These are phyloP conservation scores for Fusarium cyanostomum DNA, from an alignment of 2,329 filamentous ascomycete genomes.

Conservation along the genomic window DNA sequence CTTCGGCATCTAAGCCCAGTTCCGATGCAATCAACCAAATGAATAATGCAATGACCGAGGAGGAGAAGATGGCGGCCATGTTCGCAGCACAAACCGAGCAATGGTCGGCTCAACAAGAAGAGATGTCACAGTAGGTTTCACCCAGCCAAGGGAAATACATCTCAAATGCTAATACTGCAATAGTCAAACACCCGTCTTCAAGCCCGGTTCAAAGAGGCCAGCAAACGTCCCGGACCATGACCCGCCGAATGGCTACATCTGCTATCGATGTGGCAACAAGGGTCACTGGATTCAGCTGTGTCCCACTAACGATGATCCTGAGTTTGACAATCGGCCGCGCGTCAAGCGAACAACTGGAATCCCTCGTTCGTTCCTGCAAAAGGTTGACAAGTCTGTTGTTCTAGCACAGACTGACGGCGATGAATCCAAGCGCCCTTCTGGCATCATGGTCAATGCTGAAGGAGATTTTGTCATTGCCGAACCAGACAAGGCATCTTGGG, in stretches of 20 bases:
- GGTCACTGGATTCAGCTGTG: conserved; percentile 99
- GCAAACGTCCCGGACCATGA: conserved; percentile 89
- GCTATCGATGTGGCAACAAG: conserved; percentile 95
- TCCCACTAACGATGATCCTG: conserved; percentile 97
- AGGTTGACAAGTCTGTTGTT: conserved; percentile 88
- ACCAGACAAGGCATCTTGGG: conserved; percentile 95
- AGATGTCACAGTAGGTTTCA: conserved; percentile 79
- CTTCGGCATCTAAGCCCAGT: conserved; percentile 62
- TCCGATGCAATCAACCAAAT: conserved; percentile 71
- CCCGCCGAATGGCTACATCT: conserved; percentile 92
- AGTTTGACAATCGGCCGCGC: conserved; percentile 90
- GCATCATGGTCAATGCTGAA: conserved; percentile 97
- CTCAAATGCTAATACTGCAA: conserved; percentile 46
- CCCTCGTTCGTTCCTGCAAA: conserved; percentile 92
- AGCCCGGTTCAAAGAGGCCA: conserved; percentile 70
- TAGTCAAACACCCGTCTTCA: conserved; percentile 70
- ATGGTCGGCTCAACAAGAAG: conserved; percentile 92
- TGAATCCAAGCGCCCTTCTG: conserved; percentile 85
- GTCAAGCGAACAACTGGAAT: conserved; percentile 98
- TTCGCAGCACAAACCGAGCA: conserved; percentile 89
- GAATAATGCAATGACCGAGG: conserved; percentile 86
- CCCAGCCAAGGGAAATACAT: conserved; percentile 8
- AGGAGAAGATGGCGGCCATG: conserved; percentile 93
- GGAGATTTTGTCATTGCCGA: conserved; percentile 97
- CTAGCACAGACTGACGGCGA: conserved; percentile 77